Evolutionary conservation across 176 grass and related monocot species (phyloP).

Genomic region (Aegilops speltoides): DNA sequence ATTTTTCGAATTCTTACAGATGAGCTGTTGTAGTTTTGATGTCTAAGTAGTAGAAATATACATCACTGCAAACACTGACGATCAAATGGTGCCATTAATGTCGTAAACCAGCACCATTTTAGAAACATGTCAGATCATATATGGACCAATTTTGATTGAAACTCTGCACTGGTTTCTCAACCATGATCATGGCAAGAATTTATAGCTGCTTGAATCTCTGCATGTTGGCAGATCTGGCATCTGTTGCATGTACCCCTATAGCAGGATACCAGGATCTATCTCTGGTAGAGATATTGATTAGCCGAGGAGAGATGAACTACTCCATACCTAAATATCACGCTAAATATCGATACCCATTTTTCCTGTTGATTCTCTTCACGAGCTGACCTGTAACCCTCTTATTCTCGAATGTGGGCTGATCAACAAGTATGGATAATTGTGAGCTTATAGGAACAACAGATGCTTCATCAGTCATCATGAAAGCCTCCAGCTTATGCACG

Average conservation of each 20-base stretch:
- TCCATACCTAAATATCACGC: not conserved
- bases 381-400: not conserved
- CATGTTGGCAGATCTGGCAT: not conserved
- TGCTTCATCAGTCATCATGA: constrained; percentile 62
- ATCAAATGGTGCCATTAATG: not conserved
- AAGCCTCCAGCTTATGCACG: constrained; percentile 65
- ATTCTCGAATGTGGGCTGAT: not conserved
- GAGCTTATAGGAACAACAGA: constrained; percentile 47
- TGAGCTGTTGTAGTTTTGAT: no score
- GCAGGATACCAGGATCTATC: not conserved
- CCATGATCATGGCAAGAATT: not conserved
- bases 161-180: not conserved
- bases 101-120: not conserved
- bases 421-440: constrained; percentile 2
- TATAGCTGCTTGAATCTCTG: not conserved
- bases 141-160: not conserved
- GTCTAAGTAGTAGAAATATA: no score
- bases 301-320: not conserved
- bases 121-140: not conserved
- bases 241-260: not conserved
- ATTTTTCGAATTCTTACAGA: no score
- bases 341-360: not conserved
- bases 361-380: not conserved
- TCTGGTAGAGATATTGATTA: not conserved
- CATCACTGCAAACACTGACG: no score